Percentiles rank a stretch among this genome's conserved stretches.
phyloP scores from a whole-genome alignment of 805 yeast species.

The Kurtzmaniella fragi region DNA sequence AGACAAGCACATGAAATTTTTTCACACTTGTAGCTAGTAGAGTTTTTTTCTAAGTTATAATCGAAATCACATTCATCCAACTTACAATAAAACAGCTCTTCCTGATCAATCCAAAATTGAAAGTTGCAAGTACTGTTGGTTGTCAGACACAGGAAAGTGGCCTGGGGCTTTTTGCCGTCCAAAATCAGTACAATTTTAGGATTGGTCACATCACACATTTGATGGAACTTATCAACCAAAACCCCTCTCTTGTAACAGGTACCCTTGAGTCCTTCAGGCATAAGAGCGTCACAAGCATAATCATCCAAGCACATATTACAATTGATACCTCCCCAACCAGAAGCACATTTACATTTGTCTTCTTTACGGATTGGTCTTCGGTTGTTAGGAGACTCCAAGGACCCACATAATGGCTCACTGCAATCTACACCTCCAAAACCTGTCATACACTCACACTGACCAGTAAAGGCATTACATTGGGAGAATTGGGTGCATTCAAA shows the following conservation, averaged over 20 bases:
- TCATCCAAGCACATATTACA: constrained; percentile 82
- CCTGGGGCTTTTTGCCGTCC: constrained; percentile 81
- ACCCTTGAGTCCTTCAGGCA: constrained; percentile 83
- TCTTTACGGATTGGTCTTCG: constrained; percentile 60
- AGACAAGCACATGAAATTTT: constrained; percentile 81
- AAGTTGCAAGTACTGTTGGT: constrained; percentile 68
- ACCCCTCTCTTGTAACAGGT: constrained; percentile 87
- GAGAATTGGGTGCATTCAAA: constrained; percentile 89
- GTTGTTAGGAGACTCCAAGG: constrained; percentile 56
- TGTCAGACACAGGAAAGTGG: constrained; percentile 82
- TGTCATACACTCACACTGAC: constrained; percentile 84
- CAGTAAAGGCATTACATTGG: constrained; percentile 80
- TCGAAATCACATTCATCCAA: constrained; percentile 67
- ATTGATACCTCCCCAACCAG: constrained; percentile 93
- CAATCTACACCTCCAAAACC: constrained; percentile 97
- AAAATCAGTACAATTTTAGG: constrained; percentile 77
- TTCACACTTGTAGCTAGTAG: constrained; percentile 75
- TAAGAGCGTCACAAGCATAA: constrained; percentile 72
- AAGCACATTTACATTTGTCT: constrained; percentile 62
- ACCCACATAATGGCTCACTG: constrained; percentile 81
- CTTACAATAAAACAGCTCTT: constrained; percentile 88
- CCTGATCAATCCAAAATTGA: constrained; percentile 93
- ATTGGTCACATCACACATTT: constrained; percentile 93
- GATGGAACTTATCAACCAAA: constrained; percentile 73
- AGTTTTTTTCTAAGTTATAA: constrained; percentile 54